Base-by-base conservation (phyloP, 805 yeast species). In the Nakazawaea holstii region DNA sequence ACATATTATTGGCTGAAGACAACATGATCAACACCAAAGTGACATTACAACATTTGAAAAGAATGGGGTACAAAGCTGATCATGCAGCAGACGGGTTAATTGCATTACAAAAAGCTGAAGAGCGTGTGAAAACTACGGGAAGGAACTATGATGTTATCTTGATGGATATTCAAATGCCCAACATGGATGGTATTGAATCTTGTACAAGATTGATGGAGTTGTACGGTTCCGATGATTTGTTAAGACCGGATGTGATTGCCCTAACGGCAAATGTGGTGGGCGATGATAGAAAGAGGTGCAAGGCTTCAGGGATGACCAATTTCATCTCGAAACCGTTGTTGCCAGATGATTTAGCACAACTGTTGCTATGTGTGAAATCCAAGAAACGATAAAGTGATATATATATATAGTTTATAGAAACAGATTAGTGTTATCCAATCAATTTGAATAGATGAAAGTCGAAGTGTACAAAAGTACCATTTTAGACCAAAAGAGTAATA, bases 151-250 rank as follows among this genome's bases (percentile, higher is more conserved):
- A 78, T 52, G 67, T 76, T 35, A 71, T 80, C 15, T 62, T 80
- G 35, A 73, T 80, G 74, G 85, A 80, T 55, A 69, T 74, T 20
- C 80, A 79, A 43, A 69, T 79, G 70, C 80, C 81, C 7, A 61
- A 70, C 14, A 68, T 75, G 50, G 86, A 80, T 57, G 86, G 86
- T 1, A 67, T 77, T n/a, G 68, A 72, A 5, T 71, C 79, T 1
- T 68, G 78, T 0, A 59, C 58, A 8, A 76, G 72, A 46, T 55
- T 74, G 35, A 56, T 54, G 38, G 58, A 60, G 40, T 45, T 56
- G 26, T 73, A 72, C 45, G 32, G 32, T 0, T 60, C 56, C 8
- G 51, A 53, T 14, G 55, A 56, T 20, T 20, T 20, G 3, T 49
- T 52, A 7, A 52, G 66, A 41, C 76, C 77, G n/a, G 55, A 63